Conservation (phyloP, 495 filamentous ascomycete genomes). For the Ramalina intermedia region DNA sequence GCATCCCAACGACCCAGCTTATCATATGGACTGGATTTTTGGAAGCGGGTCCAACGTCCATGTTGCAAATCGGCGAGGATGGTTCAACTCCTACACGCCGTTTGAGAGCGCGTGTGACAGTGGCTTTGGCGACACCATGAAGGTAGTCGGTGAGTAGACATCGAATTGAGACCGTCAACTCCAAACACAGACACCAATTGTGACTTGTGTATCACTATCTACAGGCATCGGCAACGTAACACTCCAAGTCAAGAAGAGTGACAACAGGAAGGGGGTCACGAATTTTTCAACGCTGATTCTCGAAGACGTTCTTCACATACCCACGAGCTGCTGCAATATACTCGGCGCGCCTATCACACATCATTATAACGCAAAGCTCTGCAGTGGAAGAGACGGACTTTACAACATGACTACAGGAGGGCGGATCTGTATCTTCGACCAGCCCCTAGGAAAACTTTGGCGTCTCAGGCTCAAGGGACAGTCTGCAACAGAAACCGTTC, state of each 20-base stretch:
- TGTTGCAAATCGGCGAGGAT: slow-evolving; percentile 11
- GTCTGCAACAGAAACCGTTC: not conserved
- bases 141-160: not conserved
- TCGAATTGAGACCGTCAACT: too few relatives aligned
- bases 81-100: slow-evolving; percentile 10
- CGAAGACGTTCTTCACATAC: slow-evolving; percentile 9
- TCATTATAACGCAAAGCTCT: not conserved
- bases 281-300: slow-evolving; percentile 4
- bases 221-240: slow-evolving; percentile 11
- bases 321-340: slow-evolving; percentile 9
- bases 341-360: slow-evolving; percentile 3
- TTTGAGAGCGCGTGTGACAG: slow-evolving; percentile 1
- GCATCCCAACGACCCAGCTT: not conserved
- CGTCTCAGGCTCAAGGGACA: slow-evolving; percentile 6
- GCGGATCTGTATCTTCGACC: slow-evolving; percentile 6
- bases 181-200: not conserved
- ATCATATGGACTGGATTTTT: slow-evolving; percentile 10
- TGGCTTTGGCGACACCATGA: not conserved
- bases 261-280: not conserved
- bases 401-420: not conserved
- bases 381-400: not conserved
- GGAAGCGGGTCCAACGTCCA: slow-evolving; percentile 11
- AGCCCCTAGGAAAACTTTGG: not conserved
- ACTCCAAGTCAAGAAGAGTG: slow-evolving; percentile 7
- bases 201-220: not conserved